Base-by-base conservation (phyloP, 768 basidiomycete species). In the Pleurotus platypus region DNA sequence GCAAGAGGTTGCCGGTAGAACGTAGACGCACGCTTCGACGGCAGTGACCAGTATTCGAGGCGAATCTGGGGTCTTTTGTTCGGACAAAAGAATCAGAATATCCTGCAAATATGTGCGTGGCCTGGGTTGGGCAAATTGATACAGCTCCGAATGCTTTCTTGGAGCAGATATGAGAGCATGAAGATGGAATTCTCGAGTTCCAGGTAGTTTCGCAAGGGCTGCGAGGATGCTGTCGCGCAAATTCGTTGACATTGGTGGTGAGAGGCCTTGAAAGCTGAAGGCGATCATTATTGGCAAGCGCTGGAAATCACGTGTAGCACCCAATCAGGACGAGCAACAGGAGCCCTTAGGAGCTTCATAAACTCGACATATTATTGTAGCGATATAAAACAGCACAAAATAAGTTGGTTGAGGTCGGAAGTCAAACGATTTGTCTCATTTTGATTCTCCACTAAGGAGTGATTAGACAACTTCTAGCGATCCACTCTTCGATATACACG, bases 11-110 rank as follows among this genome's bases (percentile, higher is more conserved):
- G 81, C 61, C 2, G 92, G 89, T 49, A 95, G 66, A 48, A 82
- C 80, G 77, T 92, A 95, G 24, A 94, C 69, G 39, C 71, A 78
- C 0, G 84, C 89, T 67, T 95, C 92, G 58, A 97, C 78, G n/a
- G 83, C 94, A 3, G 86, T 78, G 30, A 92, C 85, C 53, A 94
- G 76, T 1, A 91, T 76, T 20, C 81, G 79, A 3, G 80, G 78
- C 0, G 78, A 65, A 53, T 78, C 80, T 15, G 73, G 72, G 13
- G 68, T 67, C 2, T 76, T 43, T 63, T 87, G 81, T 62, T 92
- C 85, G 0, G 88, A 85, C 55, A 93, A 75, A 20, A 94, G 77
- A 47, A 94, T 70, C 61, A 95, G 79, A 27, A 94, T 74, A 59
- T 95, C 87, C 62, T 94, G 89, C 35, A 90, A 70, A 62, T 82